Evolutionary conservation across 1,139 yeast genomes (phyloP).

Genomic region (Suhomyces bolitotheri): DNA sequence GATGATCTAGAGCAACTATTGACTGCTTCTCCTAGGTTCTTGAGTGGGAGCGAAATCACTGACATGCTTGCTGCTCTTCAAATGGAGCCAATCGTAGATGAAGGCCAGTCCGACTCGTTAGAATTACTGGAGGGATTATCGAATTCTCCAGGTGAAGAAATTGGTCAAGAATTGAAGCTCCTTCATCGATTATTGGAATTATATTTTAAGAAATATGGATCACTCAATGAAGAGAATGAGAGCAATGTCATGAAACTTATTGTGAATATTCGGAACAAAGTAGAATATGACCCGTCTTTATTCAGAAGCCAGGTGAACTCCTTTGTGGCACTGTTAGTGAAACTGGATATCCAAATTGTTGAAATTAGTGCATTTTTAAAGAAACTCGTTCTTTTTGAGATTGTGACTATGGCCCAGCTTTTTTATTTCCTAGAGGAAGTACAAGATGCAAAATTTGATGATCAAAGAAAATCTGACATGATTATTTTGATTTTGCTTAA

Average conservation of each 20-base stretch:
- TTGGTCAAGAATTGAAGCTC: conserved; percentile 1
- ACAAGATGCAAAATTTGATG: neutral
- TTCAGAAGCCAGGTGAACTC: conserved; percentile 10
- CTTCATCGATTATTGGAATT: conserved; percentile 5
- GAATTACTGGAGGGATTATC: conserved; percentile 1
- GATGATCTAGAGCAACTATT: conserved; percentile 29
- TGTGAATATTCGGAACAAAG: conserved; percentile 19
- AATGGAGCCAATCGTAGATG: neutral
- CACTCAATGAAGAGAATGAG: conserved; percentile 12
- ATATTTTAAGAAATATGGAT: neutral
- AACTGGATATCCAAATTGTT: conserved; percentile 6
- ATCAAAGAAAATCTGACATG: conserved; percentile 16
- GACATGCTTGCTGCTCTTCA: conserved; percentile 16
- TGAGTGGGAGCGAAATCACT: conserved; percentile 21
- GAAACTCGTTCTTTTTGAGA: conserved; percentile 23
- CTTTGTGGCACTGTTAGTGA: conserved; percentile 10
- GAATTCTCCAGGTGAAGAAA: conserved; percentile 1
- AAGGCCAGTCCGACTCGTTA: neutral
- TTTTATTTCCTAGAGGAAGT: conserved; percentile 6
- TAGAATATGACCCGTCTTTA: conserved; percentile 15
- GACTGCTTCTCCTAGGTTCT: conserved; percentile 11
- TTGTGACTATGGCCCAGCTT: conserved; percentile 20
- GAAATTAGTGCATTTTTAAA: conserved; percentile 13
- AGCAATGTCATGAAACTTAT: conserved; percentile 14
- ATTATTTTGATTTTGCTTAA: conserved; percentile 17